Evolutionary conservation across 140 eudicot species (phyloP).

Genomic region (Senecio squalidus): DNA sequence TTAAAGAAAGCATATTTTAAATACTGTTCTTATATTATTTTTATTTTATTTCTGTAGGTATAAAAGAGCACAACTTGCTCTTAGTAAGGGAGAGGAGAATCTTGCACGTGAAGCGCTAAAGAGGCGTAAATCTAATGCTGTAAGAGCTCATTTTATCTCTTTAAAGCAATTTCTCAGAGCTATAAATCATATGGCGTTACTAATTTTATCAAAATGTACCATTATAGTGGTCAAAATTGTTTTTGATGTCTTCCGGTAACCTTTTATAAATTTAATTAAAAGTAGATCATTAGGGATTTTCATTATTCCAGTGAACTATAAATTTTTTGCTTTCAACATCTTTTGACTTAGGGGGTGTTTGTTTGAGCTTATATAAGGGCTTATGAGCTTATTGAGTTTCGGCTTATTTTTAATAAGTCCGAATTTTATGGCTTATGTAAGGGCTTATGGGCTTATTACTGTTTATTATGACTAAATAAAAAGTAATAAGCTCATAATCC

Average conservation of each 20-base stretch:
- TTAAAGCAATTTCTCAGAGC: background rate
- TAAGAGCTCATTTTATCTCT: constrained; percentile 30
- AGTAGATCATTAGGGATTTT: too few relatives aligned
- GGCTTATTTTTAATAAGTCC: too few relatives aligned
- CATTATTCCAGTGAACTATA: too few relatives aligned
- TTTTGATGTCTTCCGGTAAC: constrained; percentile 9
- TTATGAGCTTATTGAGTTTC: too few relatives aligned
- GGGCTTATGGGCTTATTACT: too few relatives aligned
- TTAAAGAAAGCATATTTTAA: background rate
- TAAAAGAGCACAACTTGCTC: constrained; percentile 87
- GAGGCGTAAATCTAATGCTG: constrained; percentile 86
- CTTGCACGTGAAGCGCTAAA: constrained; percentile 99
- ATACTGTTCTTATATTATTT: background rate
- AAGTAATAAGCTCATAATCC: too few relatives aligned
- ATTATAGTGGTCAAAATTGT: background rate
- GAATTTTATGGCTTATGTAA: too few relatives aligned
- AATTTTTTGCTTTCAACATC: too few relatives aligned
- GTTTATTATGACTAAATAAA: too few relatives aligned
- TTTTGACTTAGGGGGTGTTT: too few relatives aligned
- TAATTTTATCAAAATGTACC: background rate
- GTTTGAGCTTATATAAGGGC: too few relatives aligned
- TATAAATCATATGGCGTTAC: background rate
- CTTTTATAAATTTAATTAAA: too few relatives aligned
- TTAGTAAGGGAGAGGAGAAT: constrained; percentile 90
- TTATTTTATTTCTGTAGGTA: constrained; percentile 45